These are phyloP conservation scores for Astrothelium macrocarpum DNA, from an alignment of 495 filamentous ascomycete species.

Conservation along the genomic window DNA sequence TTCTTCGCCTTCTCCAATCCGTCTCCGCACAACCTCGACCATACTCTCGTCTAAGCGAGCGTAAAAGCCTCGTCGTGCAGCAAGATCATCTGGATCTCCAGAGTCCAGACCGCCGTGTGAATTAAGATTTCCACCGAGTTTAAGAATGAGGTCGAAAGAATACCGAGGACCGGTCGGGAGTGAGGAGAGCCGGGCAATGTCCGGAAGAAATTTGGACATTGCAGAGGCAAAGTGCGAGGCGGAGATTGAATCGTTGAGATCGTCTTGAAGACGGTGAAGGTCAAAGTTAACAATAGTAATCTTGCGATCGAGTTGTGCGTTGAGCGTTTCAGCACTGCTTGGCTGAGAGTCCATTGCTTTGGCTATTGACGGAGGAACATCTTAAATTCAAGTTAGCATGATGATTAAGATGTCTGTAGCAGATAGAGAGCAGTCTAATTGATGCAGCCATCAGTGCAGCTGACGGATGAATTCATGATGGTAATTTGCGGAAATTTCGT, in stretches of 20 bases:
- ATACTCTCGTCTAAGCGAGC: slow-evolving; percentile 34
- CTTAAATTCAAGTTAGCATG: slow-evolving; percentile 26
- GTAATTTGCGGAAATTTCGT: neutral
- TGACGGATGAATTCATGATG: no score
- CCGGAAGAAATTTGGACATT: slow-evolving; percentile 41
- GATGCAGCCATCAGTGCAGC: neutral
- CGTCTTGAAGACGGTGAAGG: slow-evolving; percentile 44
- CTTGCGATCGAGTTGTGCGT: slow-evolving; percentile 45
- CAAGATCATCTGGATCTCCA: slow-evolving; percentile 35
- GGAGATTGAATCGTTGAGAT: slow-evolving; percentile 38
- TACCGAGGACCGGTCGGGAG: slow-evolving; percentile 36
- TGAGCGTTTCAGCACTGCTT: slow-evolving; percentile 34
- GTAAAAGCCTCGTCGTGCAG: slow-evolving; percentile 37
- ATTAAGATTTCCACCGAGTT: slow-evolving; percentile 44
- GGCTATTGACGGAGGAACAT: slow-evolving; percentile 42
- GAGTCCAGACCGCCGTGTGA: slow-evolving; percentile 40
- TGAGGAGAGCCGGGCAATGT: slow-evolving; percentile 35
- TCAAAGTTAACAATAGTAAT: slow-evolving; percentile 47
- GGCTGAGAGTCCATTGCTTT: slow-evolving; percentile 36
- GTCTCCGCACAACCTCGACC: slow-evolving; percentile 37
- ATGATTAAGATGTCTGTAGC: no score
- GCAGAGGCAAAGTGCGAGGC: slow-evolving; percentile 36
- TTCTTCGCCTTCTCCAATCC: slow-evolving; percentile 36
- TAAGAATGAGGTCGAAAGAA: slow-evolving; percentile 43
- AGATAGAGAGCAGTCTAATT: neutral